Conservation (phyloP, 371 early-diverging fungal genomes). For the Nosema muscidifuracis region DNA sequence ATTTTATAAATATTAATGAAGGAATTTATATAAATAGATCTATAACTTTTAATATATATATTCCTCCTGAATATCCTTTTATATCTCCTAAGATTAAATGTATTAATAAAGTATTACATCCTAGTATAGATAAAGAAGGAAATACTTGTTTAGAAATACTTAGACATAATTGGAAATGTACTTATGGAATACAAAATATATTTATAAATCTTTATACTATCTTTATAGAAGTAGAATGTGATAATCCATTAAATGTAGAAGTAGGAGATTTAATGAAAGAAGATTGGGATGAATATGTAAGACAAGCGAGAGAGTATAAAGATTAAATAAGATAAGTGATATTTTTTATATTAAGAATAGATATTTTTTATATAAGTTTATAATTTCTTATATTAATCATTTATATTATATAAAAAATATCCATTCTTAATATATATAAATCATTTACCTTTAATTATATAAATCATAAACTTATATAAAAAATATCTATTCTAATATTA, state of each 20-base stretch:
- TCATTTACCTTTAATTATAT: no score
- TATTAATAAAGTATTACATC: conserved; percentile 54
- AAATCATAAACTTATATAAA: no score
- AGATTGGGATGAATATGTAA: conserved; percentile 48
- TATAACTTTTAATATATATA: conserved; percentile 27
- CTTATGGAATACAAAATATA: conserved; percentile 49
- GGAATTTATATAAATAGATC: conserved; percentile 21
- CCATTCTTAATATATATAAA: no score
- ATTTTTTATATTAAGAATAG: no score
- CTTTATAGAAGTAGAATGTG: conserved; percentile 51
- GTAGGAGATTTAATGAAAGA: conserved; percentile 52
- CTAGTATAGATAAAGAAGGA: conserved; percentile 57
- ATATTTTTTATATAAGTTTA: no score
- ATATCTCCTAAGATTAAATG: conserved; percentile 55
- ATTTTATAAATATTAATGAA: not conserved
- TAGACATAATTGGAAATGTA: conserved; percentile 57
- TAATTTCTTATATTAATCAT: no score
- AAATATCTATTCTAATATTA: no score
- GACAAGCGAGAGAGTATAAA: conserved; percentile 22
- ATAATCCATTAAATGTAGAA: conserved; percentile 58
- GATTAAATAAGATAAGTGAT: no score
- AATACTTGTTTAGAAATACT: conserved; percentile 60
- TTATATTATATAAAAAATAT: no score
- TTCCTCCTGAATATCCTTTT: conserved; percentile 60
- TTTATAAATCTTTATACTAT: conserved; percentile 48